phyloP scores from a whole-genome alignment of 805 yeast species.

The Ogataea zsoltii region DNA sequence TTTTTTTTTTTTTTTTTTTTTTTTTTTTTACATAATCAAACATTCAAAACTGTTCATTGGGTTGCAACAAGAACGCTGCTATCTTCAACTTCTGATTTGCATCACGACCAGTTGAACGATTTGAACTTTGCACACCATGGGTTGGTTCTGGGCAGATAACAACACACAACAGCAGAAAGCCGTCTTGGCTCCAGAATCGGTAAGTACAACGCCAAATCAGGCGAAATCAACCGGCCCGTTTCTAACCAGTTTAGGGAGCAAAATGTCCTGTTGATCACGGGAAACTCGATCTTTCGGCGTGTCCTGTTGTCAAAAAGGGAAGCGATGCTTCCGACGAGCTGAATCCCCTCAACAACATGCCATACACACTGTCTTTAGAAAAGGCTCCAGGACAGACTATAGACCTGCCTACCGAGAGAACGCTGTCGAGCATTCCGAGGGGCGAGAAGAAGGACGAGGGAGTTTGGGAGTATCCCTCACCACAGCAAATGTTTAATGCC shows the following conservation, averaged over 20 bases:
- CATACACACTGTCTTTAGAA: slow-evolving; percentile 62
- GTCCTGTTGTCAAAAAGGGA: slow-evolving; percentile 39
- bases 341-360: slow-evolving; percentile 91
- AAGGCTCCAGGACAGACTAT: slow-evolving; percentile 79
- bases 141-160: slow-evolving; percentile 84
- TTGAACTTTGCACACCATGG: slow-evolving; percentile 39
- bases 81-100: too few relatives aligned
- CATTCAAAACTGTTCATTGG: neutral
- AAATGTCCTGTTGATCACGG: slow-evolving; percentile 32
- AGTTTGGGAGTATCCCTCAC: slow-evolving; percentile 98
- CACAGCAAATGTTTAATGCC: slow-evolving; percentile 98
- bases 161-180: slow-evolving; percentile 3
- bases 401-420: slow-evolving; percentile 78
- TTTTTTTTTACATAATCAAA: slow-evolving; percentile 5
- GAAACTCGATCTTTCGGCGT: slow-evolving; percentile 20
- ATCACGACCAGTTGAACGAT: neutral
- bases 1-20: slow-evolving; percentile 1
- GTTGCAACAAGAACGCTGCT: too few relatives aligned
- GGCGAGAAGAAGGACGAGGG: slow-evolving; percentile 68
- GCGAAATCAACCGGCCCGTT: neutral
- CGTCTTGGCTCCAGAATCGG: neutral
- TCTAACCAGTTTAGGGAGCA: slow-evolving; percentile 11
- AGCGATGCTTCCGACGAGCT: slow-evolving; percentile 36
- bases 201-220: neutral
- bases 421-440: slow-evolving; percentile 82